Evolutionary conservation across 345 rosid species (phyloP).

Genomic region (Murraya paniculata): DNA sequence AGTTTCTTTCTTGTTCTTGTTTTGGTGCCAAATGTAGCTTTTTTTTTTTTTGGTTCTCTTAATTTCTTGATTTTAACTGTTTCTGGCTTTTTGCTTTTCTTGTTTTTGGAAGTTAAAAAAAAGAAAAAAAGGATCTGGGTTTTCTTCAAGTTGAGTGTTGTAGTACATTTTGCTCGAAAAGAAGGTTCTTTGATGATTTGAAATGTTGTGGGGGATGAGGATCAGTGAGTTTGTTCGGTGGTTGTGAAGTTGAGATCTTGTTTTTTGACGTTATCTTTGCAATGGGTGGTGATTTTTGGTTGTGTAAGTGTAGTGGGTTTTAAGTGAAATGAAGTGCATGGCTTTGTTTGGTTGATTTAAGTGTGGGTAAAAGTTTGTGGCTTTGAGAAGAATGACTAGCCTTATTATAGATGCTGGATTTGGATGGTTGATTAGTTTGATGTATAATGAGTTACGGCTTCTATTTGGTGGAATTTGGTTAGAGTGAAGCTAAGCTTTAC

Average conservation of each 20-base stretch:
- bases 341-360: slow-evolving; percentile 11
- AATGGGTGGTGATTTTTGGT: not conserved
- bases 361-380: not conserved
- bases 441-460: not conserved
- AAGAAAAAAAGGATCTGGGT: slow-evolving; percentile 36
- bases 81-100: slow-evolving; percentile 20
- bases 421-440: not conserved
- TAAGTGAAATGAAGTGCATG: not conserved
- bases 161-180: slow-evolving; percentile 12
- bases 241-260: slow-evolving; percentile 22
- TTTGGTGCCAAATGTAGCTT: not conserved
- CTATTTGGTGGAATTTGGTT: not conserved
- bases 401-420: not conserved
- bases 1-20: not conserved
- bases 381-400: not conserved
- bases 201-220: slow-evolving; percentile 3
- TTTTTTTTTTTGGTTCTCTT: not conserved
- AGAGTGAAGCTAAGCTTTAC: not conserved
- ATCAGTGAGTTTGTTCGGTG: slow-evolving; percentile 13
- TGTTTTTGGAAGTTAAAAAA: slow-evolving; percentile 4
- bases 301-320: not conserved
- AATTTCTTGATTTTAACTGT: not conserved
- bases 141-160: not conserved
- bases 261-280: not conserved
- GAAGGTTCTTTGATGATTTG: not conserved